Evolutionary conservation across 805 yeast genomes (phyloP).

Genomic region (Lachancea nothofagi): DNA sequence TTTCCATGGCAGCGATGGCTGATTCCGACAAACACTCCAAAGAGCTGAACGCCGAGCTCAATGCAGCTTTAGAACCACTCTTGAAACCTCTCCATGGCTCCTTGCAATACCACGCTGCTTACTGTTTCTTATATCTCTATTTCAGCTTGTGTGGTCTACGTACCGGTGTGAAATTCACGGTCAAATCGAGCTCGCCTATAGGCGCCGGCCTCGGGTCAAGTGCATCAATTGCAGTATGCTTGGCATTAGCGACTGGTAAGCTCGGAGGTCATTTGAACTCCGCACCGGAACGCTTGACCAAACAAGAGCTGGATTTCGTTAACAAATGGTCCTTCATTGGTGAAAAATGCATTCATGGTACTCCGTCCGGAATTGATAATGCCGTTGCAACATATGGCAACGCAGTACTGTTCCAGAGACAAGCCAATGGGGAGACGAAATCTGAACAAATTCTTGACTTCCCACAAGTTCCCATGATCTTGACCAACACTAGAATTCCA

Average conservation of each 20-base stretch:
- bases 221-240: constrained; percentile 81
- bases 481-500: constrained; percentile 84
- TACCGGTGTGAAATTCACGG: constrained; percentile 53
- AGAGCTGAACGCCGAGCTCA: constrained; percentile 56
- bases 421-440: constrained; percentile 27
- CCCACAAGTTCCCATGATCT: constrained; percentile 66
- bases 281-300: constrained; percentile 34
- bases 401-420: constrained; percentile 82
- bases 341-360: constrained; percentile 92
- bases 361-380: constrained; percentile 94
- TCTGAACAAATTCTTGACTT: constrained; percentile 37
- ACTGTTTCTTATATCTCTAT: constrained; percentile 77
- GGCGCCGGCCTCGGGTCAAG: constrained; percentile 97
- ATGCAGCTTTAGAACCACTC: constrained; percentile 41
- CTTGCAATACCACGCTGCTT: constrained; percentile 71
- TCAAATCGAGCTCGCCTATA: constrained; percentile 82
- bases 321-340: constrained; percentile 90
- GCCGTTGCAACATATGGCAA: constrained; percentile 96
- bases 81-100: constrained; percentile 45
- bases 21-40: constrained; percentile 35
- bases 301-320: constrained; percentile 51
- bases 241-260: constrained; percentile 66
- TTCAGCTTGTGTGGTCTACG: constrained; percentile 48
- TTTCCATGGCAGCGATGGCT: constrained; percentile 15
- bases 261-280: constrained; percentile 50